Evolutionary conservation across 306 rosid species (phyloP).

Genomic region (Lotus japonicus): DNA sequence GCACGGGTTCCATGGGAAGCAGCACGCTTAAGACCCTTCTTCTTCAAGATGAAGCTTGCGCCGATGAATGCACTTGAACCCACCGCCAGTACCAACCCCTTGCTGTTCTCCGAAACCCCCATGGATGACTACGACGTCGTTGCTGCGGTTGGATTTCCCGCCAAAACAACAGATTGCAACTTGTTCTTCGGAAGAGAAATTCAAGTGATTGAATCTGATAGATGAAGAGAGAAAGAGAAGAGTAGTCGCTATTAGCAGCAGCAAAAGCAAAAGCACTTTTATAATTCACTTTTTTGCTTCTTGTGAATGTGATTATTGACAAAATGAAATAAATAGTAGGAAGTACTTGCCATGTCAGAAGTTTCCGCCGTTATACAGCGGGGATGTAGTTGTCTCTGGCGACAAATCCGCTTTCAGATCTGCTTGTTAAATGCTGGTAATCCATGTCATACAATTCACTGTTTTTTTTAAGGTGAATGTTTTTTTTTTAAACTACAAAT

Average conservation of each 20-base stretch:
- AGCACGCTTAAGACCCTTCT: slow-evolving; percentile 89
- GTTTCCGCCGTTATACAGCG: neutral
- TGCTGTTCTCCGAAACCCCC: slow-evolving; percentile 66
- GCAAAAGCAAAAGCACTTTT: neutral
- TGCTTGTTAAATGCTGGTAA: too few relatives aligned
- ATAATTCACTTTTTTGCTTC: neutral
- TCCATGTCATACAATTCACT: too few relatives aligned
- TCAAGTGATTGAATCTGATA: neutral
- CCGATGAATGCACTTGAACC: slow-evolving; percentile 85
- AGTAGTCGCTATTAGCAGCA: too few relatives aligned
- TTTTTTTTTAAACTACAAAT: too few relatives aligned
- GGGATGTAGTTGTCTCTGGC: neutral
- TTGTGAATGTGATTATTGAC: neutral
- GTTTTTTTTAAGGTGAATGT: too few relatives aligned
- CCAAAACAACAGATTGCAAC: slow-evolving; percentile 22
- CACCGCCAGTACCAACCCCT: slow-evolving; percentile 69
- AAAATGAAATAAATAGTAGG: too few relatives aligned
- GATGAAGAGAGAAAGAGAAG: neutral
- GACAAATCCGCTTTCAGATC: too few relatives aligned
- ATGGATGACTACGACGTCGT: slow-evolving; percentile 16
- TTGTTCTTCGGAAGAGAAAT: neutral
- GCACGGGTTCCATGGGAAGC: slow-evolving; percentile 74
- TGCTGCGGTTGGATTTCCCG: slow-evolving; percentile 21
- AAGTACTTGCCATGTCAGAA: slow-evolving; percentile 16
- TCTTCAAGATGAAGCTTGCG: slow-evolving; percentile 86